phyloP scores from a whole-genome alignment of 2,329 filamentous ascomycete genomes.

The Tolypocladium endophyticum region DNA sequence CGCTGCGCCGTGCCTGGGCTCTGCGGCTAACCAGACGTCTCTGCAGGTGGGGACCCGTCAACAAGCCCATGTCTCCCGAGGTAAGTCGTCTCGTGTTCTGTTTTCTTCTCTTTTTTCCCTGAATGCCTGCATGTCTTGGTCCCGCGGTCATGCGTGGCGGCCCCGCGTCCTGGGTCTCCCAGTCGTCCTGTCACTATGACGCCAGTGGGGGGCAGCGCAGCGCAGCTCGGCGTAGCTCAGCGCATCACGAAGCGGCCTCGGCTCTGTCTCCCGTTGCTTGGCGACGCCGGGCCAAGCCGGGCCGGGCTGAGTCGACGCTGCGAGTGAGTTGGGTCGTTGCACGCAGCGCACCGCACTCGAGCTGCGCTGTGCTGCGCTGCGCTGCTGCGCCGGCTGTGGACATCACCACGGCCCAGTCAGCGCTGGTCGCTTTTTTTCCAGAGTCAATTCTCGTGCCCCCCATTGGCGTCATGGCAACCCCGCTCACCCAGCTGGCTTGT shows the following conservation, averaged over 20 bases:
- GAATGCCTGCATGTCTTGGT: neutral
- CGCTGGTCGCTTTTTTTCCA: neutral
- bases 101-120: neutral
- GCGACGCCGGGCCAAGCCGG: neutral
- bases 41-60: constrained; percentile 81
- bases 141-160: neutral
- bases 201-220: neutral
- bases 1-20: neutral
- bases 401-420: neutral
- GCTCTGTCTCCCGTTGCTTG: neutral
- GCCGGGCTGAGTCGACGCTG: neutral
- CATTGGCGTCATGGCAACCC: constrained; percentile 1
- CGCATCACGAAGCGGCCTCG: neutral
- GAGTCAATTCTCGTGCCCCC: neutral
- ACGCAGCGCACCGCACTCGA: no score
- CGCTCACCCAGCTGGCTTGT: neutral
- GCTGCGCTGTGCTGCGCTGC: neutral
- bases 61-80: constrained; percentile 96
- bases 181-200: neutral
- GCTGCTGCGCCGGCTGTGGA: neutral
- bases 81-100: constrained; percentile 40
- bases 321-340: no score
- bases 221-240: neutral
- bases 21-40: constrained; percentile 16
- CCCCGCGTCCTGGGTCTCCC: neutral